Conservation (phyloP, 352 stramenopile species). For the Phytophthora pini region DNA sequence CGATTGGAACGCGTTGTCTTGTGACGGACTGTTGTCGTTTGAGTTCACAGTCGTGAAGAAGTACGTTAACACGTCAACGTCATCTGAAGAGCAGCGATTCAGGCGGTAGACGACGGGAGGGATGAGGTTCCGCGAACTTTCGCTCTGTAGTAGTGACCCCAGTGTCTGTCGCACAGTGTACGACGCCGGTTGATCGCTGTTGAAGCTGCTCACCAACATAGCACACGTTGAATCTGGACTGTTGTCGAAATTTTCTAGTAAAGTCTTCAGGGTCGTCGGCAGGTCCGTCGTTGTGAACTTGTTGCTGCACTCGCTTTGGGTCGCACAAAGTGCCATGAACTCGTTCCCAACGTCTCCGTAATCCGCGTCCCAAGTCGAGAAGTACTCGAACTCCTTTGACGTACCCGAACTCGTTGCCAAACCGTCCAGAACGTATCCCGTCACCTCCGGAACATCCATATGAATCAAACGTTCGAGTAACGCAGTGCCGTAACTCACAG, state of each 20-base stretch:
- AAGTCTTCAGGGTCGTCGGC: constrained; percentile 15
- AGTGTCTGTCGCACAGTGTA: constrained; percentile 32
- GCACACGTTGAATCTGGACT: constrained; percentile 37
- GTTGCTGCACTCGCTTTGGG: constrained; percentile 22
- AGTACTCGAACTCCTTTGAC: constrained; percentile 36
- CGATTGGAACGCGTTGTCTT: constrained; percentile 37
- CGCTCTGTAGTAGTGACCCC: constrained; percentile 34
- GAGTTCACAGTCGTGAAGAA: constrained; percentile 28
- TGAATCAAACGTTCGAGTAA: constrained; percentile 60
- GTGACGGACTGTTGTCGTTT: background rate
- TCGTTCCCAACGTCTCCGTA: constrained; percentile 43
- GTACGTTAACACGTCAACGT: constrained; percentile 33
- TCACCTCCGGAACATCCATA: constrained; percentile 40
- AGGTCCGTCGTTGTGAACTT: constrained; percentile 26
- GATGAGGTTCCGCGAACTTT: constrained; percentile 36
- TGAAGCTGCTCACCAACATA: constrained; percentile 8
- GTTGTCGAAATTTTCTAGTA: constrained; percentile 35
- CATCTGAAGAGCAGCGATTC: constrained; percentile 36
- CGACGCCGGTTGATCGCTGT: constrained; percentile 22
- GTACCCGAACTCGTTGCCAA: constrained; percentile 45
- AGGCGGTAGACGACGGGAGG: constrained; percentile 45
- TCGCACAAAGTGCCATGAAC: constrained; percentile 34
- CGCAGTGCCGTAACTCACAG: constrained; percentile 56
- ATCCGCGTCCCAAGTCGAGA: constrained; percentile 45
- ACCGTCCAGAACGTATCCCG: constrained; percentile 59